Conservation (phyloP, 805 yeast genomes). For the Candida saitoana region DNA sequence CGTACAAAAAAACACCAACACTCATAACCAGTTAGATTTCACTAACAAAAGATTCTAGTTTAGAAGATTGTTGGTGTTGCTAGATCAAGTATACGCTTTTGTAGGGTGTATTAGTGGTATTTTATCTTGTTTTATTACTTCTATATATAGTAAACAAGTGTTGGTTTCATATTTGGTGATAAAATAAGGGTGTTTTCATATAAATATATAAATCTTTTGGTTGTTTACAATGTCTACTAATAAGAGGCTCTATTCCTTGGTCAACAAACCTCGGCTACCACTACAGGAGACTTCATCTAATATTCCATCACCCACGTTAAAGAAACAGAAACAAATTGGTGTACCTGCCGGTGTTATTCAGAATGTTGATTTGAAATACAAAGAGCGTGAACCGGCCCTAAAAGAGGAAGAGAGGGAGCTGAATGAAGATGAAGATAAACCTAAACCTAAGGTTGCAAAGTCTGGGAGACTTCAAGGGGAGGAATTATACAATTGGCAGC, state of each 20-base stretch:
- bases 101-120: no score
- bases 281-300: slow-evolving; percentile 39
- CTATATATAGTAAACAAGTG: no score
- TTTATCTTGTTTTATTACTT: no score
- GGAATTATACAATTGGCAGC: slow-evolving; percentile 57
- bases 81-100: no score
- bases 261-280: slow-evolving; percentile 24
- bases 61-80: no score
- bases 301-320: slow-evolving; percentile 34
- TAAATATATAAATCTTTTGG: no score
- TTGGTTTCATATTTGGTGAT: no score
- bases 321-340: slow-evolving; percentile 15
- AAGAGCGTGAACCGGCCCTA: background rate
- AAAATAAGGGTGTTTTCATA: no score
- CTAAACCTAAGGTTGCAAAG: slow-evolving; percentile 2
- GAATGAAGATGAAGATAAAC: background rate
- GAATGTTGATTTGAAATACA: background rate
- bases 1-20: no score
- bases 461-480: slow-evolving; percentile 38
- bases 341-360: background rate
- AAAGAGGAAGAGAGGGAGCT: background rate
- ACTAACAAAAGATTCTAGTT: no score
- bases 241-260: slow-evolving; percentile 8
- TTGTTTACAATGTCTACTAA: slow-evolving; percentile 2
- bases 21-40: no score